Conservation (phyloP, 73 alveolate species). For the Symbiodinium natans region DNA sequence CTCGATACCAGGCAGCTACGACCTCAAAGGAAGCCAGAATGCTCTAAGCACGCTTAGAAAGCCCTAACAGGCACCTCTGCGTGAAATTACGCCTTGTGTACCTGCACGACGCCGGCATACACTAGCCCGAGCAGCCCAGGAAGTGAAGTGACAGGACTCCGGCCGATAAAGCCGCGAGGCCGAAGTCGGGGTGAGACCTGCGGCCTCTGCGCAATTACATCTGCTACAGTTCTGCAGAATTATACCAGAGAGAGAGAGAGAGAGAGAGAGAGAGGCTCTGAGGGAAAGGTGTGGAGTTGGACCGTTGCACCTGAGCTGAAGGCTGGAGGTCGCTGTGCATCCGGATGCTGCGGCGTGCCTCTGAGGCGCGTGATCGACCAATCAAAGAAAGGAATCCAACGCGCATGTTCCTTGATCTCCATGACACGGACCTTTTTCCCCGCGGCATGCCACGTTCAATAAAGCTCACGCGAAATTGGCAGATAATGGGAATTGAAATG, state of each 20-base stretch:
- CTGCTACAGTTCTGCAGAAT: too few species aligned
- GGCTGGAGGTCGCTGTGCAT: constrained; percentile 64
- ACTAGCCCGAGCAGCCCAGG: background rate
- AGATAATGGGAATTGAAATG: background rate
- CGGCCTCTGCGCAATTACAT: too few species aligned
- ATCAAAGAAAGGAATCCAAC: too few species aligned
- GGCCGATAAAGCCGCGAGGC: constrained; percentile 70
- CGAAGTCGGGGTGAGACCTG: too few species aligned
- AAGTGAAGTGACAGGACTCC: background rate
- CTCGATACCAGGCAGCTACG: constrained; percentile 91
- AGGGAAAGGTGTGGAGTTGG: too few species aligned
- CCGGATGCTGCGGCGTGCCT: constrained; percentile 67
- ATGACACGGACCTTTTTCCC: too few species aligned
- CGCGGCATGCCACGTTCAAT: too few species aligned
- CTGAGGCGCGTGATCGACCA: too few species aligned
- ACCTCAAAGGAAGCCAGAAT: constrained; percentile 29
- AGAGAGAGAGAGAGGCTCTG: background rate
- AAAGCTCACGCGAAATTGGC: background rate
- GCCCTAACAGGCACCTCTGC: background rate
- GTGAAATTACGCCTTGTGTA: too few species aligned
- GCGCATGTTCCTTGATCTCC: too few species aligned
- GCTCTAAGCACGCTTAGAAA: background rate
- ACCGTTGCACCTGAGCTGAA: background rate
- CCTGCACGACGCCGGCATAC: background rate
- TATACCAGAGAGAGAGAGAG: too few species aligned